phyloP scores from a whole-genome alignment of 2,329 filamentous ascomycete genomes.

The Cladosporium sp. region DNA sequence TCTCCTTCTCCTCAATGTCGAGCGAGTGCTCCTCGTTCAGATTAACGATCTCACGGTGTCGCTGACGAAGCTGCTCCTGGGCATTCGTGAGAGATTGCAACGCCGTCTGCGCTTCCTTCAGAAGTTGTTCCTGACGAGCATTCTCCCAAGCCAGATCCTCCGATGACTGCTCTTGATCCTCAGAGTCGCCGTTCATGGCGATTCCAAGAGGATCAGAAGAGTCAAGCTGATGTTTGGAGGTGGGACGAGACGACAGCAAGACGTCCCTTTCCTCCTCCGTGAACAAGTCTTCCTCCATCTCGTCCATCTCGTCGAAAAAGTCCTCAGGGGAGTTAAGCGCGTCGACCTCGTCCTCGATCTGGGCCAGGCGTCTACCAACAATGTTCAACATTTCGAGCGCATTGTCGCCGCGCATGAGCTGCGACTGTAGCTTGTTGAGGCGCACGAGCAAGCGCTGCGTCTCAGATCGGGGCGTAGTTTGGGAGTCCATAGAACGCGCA shows the following conservation, averaged over 20 bases:
- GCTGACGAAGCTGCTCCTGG: conserved; percentile 28
- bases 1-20: conserved; percentile 29
- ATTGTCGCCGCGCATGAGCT: conserved; percentile 29
- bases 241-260: conserved; percentile 4
- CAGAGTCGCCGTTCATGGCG: not conserved
- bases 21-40: conserved; percentile 27
- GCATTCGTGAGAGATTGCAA: conserved; percentile 28
- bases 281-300: conserved; percentile 28
- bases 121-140: conserved; percentile 1
- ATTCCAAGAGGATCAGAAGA: not conserved
- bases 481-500: conserved; percentile 24
- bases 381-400: conserved; percentile 20
- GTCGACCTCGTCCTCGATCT: conserved; percentile 30
- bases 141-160: conserved; percentile 2
- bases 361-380: conserved; percentile 26
- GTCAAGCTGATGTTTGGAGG: not conserved
- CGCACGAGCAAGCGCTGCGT: conserved; percentile 32
- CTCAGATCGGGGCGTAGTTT: conserved; percentile 22
- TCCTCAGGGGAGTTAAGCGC: conserved; percentile 25
- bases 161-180: not conserved
- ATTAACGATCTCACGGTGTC: conserved; percentile 30
- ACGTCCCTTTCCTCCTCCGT: conserved; percentile 26
- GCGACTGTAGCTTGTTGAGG: conserved; percentile 33
- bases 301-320: conserved; percentile 23
- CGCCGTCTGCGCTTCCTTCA: conserved; percentile 25